Evolutionary conservation across 306 rosid species (phyloP), one percentile per base, ranked within the genome.

Genomic region (Cucumis cinereus): DNA sequence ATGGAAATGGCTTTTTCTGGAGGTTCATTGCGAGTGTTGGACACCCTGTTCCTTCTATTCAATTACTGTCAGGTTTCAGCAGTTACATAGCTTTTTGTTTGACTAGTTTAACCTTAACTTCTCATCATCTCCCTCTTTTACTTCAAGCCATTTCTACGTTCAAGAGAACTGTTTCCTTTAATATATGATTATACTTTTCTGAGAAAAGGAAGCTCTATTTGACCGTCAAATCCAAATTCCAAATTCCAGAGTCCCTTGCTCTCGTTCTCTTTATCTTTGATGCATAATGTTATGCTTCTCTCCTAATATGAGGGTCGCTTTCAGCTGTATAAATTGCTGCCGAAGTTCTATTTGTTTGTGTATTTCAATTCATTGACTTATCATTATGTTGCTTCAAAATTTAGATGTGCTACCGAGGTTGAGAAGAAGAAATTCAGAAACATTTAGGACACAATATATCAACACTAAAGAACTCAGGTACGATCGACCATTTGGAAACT

Each of bases 361-460:
- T 11, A 40, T 10, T 12, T 64, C 38, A 64, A 20, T 63, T 30
- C 3, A 1, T 77, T 20, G 63, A n/a, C 60, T 63, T 47, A 49
- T 47, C 40, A 45, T 16, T 23, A 47, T 47, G 53, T 64, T 33
- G 17, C 56, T 64, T 53, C 64, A 75, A 79, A 83, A 35, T 77
- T 75, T 87, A 89, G 97, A 86, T 49, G 53, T 36, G 78, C 78
- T 89, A 75, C 97, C 97, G 74, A 86, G 84, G 85, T 19, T 85
- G 77, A 90, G 97, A 80, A 90, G 97, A 81, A 89, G 96, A 79
- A 93, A 91, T 66, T 93, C 98, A 50, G 88, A 88, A 82, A 93
- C 98, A 5, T 80, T 77, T 66, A 86, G 98, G 83, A 67, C 89
- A 43, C 96, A 93, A 61, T 93, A 91, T 52, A 93, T 91, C 75